Base-by-base conservation (phyloP, 106 monocot species). In the Iris macrosiphon region DNA sequence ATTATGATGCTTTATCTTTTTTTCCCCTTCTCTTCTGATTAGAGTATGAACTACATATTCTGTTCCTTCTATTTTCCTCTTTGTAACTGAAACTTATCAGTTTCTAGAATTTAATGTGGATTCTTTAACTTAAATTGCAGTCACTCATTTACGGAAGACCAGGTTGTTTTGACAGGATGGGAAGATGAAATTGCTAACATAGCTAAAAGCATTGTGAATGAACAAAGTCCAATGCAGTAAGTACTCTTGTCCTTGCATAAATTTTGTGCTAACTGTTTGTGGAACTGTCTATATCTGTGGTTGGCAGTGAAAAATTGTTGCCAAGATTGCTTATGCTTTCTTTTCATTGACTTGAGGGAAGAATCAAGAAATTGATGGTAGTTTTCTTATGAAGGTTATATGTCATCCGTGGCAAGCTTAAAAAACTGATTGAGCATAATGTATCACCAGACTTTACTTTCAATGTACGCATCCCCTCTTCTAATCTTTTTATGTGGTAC, bases 381-480 rank as follows among this genome's bases (percentile, higher is more conserved):
- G 22, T 11, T 45, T 65, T 59, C 41, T 20, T 3, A 44, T 25
- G 4, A 48, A 77, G 77, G 53, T 62, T 77, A 28, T 77, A 71
- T 50, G 45, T 44, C 27, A 77, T 77, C 11, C 60, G 77, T 2
- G 66, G 61, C n/a, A 72, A 77, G 66, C 65, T 77, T 24, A 72
- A 66, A 44, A 71, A 66, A 18, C 40, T 77, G n/a, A 77, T 77
- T n/a, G 77, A 77, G 29, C 71, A 72, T 52, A 31, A 77, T 33
- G 71, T 72, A 32, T 71, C 71, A 42, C 77, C 77, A 12, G 49
- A 65, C 31, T 77, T 61, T 49, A 77, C 72, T 49, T 77, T 77
- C 46, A 49, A 14, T 32, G 77, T 66, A 52, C 22, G 77, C 19
- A 33, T 26, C 7, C 7, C 35, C 2, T 60, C 12, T 20, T 38